A percentile compares a stretch with the other conserved stretches of the same genome.
These are phyloP conservation scores for Ogataea parapolymorpha DNA, from an alignment of 805 yeast genomes.

Conservation along the genomic window DNA sequence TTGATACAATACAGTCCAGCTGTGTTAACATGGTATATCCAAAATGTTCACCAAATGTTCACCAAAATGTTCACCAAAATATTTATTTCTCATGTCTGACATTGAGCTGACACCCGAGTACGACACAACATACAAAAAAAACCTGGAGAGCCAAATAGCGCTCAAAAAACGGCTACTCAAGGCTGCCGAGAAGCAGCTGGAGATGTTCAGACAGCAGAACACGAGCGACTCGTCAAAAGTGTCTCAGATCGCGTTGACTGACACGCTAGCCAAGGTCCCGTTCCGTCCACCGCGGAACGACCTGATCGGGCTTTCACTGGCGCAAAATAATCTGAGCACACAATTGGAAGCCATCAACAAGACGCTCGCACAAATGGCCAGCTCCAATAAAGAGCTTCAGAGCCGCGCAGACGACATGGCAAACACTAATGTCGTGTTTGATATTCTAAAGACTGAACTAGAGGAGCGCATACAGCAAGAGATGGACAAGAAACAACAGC, in stretches of 20 bases:
- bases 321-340: conserved; percentile 15
- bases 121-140: conserved; percentile 16
- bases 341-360: conserved; percentile 15
- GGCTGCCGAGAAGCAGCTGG: conserved; percentile 21
- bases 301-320: conserved; percentile 25
- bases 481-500: conserved; percentile 4
- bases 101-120: conserved; percentile 5
- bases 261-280: conserved; percentile 25
- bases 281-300: conserved; percentile 31
- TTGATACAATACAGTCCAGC: too few relatives aligned
- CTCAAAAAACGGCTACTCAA: conserved; percentile 19
- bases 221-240: conserved; percentile 1
- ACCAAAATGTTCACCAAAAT: conserved; percentile 3
- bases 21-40: not conserved
- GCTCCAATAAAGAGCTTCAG: conserved; percentile 1
- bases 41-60: conserved; percentile 3
- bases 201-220: conserved; percentile 4
- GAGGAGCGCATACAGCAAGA: conserved; percentile 10
- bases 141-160: conserved; percentile 22
- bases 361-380: not conserved
- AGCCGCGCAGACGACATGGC: conserved; percentile 5
- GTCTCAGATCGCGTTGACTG: conserved; percentile 22
- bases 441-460: conserved; percentile 9
- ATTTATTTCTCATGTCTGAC: conserved; percentile 3
- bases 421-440: conserved; percentile 5